Evolutionary conservation across 768 basidiomycete genomes (phyloP).

Genomic region (Auricularia auricula-judae): DNA sequence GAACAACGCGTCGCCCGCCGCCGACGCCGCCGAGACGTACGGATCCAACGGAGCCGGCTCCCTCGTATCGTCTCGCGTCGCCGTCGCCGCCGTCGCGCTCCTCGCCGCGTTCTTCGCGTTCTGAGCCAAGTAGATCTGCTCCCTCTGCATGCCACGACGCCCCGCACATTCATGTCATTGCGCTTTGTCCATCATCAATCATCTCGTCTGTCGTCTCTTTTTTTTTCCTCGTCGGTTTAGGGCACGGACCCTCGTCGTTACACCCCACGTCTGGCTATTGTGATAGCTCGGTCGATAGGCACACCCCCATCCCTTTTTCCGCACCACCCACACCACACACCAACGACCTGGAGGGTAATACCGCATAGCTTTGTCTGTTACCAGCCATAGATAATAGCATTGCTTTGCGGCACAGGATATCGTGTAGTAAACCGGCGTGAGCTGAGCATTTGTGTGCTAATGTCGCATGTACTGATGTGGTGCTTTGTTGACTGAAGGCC

Average conservation of each 20-base stretch:
- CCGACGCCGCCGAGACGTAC: conserved; percentile 9
- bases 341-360: background rate
- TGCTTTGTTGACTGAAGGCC: too few species aligned
- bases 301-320: background rate
- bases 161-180: background rate
- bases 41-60: conserved; percentile 34
- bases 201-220: background rate
- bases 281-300: background rate
- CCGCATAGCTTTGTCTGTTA: background rate
- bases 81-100: conserved; percentile 40
- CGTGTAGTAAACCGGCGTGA: background rate
- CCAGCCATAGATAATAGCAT: background rate
- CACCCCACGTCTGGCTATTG: background rate
- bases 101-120: conserved; percentile 31
- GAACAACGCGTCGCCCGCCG: conserved; percentile 4
- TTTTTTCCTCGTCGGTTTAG: background rate
- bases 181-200: too few species aligned
- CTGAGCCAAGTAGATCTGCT: conserved; percentile 17
- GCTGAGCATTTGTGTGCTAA: too few species aligned
- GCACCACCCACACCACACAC: background rate
- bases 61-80: conserved; percentile 35
- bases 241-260: background rate
- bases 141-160: too few species aligned
- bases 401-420: background rate
- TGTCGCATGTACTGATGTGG: too few species aligned